Evolutionary conservation across 106 monocot genomes (phyloP), one percentile per base, ranked within the genome.

Genomic region (Gastrodia elata): DNA sequence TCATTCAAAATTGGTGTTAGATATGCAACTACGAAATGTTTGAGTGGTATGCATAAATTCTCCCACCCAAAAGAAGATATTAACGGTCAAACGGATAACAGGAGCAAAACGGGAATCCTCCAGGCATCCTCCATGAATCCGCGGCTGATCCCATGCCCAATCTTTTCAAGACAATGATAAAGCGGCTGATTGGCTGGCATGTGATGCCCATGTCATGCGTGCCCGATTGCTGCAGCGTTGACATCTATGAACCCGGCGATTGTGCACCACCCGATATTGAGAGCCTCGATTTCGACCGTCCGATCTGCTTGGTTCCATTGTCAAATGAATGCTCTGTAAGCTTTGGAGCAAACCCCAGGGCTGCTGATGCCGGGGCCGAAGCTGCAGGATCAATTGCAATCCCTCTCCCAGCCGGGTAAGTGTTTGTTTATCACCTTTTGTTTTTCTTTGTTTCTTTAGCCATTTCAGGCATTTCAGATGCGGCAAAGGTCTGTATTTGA

Each of bases 221-320:
- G 33, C 98, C 98, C 2, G 88, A 98, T 70, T 89, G 91, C 72
- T 98, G 93, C 48, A 91, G 85, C 13, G 85, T 98, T 34, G 91
- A 98, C 57, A 93, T 98, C 11, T 98, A 93, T 72, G 93, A 91
- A 68, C 75, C 79, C 1, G 93, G 87, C 37, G 91, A 93, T 73
- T 93, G 83, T 77, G 88, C 91, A 44, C 91, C 93, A 18, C 88
- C 93, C 39, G 88, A 93, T 68, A 93, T 93, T 30, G 93, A 93
- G 38, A 86, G 79, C 72, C 88, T 91, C 71, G 98, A 98, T 76
- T 98, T 98, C 39, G 68, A 89, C 30, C 79, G 98, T 25, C 98
- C 98, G 30, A 87, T 98, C 39, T 82, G 86, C 65, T 91, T 87
- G 0, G 86, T 89, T 4, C 93, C 98, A 2, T 91, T 98, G 41